Percentiles rank a stretch among this genome's conserved stretches.
Conservation (phyloP, 2,329 filamentous ascomycete genomes). For the Escovopsis sp. region DNA sequence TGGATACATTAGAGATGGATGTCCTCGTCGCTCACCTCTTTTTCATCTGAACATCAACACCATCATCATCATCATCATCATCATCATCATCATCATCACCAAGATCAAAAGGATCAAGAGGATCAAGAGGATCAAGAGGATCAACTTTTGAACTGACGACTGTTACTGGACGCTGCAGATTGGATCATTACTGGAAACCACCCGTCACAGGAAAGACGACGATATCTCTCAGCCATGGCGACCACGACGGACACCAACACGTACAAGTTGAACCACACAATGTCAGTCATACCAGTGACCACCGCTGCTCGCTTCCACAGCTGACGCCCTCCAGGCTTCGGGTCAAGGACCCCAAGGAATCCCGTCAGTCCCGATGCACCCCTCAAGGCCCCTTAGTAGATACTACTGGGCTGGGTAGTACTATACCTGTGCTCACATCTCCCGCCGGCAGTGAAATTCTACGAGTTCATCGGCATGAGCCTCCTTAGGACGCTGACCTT, state of each 20-base stretch:
- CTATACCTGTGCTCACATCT: constrained; percentile 1
- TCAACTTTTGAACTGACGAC: no score
- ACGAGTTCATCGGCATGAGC: constrained; percentile 81
- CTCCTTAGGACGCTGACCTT: constrained; percentile 67
- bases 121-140: no score
- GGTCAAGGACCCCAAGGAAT: constrained; percentile 83
- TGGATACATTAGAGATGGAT: no score
- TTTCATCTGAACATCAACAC: no score
- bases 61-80: no score
- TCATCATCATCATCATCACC: no score
- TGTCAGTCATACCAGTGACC: constrained; percentile 35
- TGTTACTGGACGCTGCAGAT: no score
- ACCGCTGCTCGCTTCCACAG: not conserved
- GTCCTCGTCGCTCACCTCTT: no score
- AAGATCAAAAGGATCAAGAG: no score
- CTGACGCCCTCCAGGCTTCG: constrained; percentile 48
- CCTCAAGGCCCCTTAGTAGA: no score
- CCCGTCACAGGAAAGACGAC: not conserved
- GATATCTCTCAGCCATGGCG: constrained; percentile 37
- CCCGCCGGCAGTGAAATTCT: constrained; percentile 58
- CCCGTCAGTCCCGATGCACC: constrained; percentile 31
- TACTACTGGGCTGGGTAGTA: no score
- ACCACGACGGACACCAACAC: constrained; percentile 56
- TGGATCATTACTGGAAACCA: not conserved
- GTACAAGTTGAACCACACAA: constrained; percentile 83